phyloP scores from a whole-genome alignment of 2,329 filamentous ascomycete genomes.

The Colletotrichum sp. region DNA sequence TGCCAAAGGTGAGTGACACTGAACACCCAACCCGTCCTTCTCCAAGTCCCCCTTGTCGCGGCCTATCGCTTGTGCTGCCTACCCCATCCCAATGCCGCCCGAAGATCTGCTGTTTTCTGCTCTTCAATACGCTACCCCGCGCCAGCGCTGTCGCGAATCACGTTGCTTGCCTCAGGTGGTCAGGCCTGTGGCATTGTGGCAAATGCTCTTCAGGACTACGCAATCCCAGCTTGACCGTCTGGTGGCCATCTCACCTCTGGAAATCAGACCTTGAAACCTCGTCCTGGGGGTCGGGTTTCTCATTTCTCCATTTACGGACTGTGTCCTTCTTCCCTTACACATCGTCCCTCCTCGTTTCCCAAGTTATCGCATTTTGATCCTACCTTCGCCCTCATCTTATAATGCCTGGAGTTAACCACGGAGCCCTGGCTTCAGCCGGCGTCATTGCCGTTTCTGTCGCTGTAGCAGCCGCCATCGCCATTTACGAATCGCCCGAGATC shows the following conservation, averaged over 20 bases:
- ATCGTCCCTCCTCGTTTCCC: neutral
- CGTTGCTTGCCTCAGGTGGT: constrained; percentile 18
- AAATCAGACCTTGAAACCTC: neutral
- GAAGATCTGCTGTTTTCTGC: constrained; percentile 12
- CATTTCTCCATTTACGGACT: neutral
- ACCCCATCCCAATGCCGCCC: constrained; percentile 10
- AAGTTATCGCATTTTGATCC: neutral
- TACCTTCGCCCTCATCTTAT: constrained; percentile 12
- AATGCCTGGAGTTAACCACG: constrained; percentile 61
- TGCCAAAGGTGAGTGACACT: constrained; percentile 19
- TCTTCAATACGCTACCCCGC: constrained; percentile 12
- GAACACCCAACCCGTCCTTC: neutral
- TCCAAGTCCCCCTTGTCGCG: neutral
- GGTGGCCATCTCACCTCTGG: constrained; percentile 3
- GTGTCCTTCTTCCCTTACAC: neutral
- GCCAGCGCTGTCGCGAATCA: constrained; percentile 15
- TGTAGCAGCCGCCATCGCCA: constrained; percentile 61
- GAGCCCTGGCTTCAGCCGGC: constrained; percentile 60
- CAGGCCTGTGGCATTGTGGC: constrained; percentile 22
- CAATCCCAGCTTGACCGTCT: constrained; percentile 5
- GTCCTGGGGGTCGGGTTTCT: neutral
- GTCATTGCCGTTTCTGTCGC: constrained; percentile 62
- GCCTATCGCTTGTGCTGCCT: constrained; percentile 4
- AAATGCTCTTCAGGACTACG: constrained; percentile 12
- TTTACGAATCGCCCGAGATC: constrained; percentile 70